Evolutionary conservation across 1,139 yeast genomes (phyloP).

Genomic region (Lodderomyces metapsilosis): DNA sequence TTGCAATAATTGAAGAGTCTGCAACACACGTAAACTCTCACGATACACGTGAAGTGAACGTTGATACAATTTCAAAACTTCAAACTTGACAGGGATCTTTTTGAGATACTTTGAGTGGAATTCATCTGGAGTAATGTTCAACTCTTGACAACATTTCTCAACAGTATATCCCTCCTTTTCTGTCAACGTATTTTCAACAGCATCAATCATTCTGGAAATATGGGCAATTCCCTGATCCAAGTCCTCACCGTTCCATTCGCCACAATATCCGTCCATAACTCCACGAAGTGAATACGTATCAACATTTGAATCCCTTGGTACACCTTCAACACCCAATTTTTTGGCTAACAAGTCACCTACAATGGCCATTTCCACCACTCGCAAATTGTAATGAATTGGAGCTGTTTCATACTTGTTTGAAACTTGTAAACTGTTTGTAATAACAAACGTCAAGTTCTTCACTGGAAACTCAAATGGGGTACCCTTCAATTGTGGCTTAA

Average conservation of each 20-base stretch:
- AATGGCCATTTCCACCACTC: conserved; percentile 68
- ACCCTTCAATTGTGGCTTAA: conserved; percentile 58
- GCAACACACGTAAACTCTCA: conserved; percentile 62
- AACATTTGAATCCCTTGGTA: conserved; percentile 51
- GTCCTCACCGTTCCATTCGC: conserved; percentile 46
- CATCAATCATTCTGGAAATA: conserved; percentile 37
- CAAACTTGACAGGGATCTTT: conserved; percentile 57
- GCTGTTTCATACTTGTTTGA: conserved; percentile 72
- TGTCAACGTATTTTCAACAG: conserved; percentile 32
- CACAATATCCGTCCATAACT: conserved; percentile 46
- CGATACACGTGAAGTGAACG: conserved; percentile 63
- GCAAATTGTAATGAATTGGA: conserved; percentile 63
- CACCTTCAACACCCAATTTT: conserved; percentile 27
- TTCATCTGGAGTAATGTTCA: conserved; percentile 44
- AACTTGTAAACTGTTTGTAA: conserved; percentile 61
- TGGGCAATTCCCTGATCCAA: conserved; percentile 44
- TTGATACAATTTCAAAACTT: conserved; percentile 53
- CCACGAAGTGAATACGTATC: conserved; percentile 57
- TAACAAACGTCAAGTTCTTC: conserved; percentile 51
- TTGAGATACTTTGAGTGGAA: conserved; percentile 48
- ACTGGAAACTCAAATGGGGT: conserved; percentile 57
- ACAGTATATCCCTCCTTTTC: conserved; percentile 45
- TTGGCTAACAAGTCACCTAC: conserved; percentile 60
- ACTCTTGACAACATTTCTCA: conserved; percentile 45
- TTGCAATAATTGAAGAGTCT: conserved; percentile 42